Base-by-base conservation (phyloP, 2,329 filamentous ascomycete species). In the Ophiostoma sp. region DNA sequence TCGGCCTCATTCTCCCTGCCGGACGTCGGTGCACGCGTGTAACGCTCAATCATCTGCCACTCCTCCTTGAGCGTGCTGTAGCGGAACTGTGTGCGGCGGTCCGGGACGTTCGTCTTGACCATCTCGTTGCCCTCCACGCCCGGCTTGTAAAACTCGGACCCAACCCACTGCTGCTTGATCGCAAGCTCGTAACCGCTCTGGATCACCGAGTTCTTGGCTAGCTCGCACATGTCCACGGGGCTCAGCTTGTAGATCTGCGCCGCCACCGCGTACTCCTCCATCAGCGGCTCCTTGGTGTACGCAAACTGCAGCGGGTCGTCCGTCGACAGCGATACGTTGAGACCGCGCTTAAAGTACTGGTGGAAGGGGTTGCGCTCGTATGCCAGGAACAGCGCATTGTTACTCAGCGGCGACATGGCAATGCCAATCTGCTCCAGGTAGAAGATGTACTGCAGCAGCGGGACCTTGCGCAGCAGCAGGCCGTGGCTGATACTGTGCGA, bases 171-270 rank as follows among this genome's bases (percentile, higher is more conserved):
- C 77, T 94, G 89, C 80, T 99, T 99, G 76, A 98, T 84, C 15
- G 89, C 86, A 75, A 91, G 84, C 78, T 99, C 95, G 77, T 96
- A 99, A 7, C 95, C 95, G 78, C 93, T 96, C 79, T 99, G 95
- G 75, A 90, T 88, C 57, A 99, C 95, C 11, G 93, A 97, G 78
- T 98, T 94, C 80, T 97, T 97, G 33, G 95, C 95, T 71, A 99
- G 81, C 80, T 99, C 95, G 77, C 95, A 98, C 95, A 99, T 99
- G 77, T 99, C 95, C 4, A 98, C 94, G 0, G 94, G 91, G 76
- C 90, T 96, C 54, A 99, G 87, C 81, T 98, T 98, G 82, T 98
- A 99, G 71, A 99, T 99, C 80, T 99, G 95, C 4, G 95, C 95
- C 3, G 95, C 95, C 10, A 99, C 95, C 0, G 94, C 94, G 77